These are phyloP conservation scores for Suillus luteus DNA, from an alignment of 768 basidiomycete genomes.

Conservation along the genomic window DNA sequence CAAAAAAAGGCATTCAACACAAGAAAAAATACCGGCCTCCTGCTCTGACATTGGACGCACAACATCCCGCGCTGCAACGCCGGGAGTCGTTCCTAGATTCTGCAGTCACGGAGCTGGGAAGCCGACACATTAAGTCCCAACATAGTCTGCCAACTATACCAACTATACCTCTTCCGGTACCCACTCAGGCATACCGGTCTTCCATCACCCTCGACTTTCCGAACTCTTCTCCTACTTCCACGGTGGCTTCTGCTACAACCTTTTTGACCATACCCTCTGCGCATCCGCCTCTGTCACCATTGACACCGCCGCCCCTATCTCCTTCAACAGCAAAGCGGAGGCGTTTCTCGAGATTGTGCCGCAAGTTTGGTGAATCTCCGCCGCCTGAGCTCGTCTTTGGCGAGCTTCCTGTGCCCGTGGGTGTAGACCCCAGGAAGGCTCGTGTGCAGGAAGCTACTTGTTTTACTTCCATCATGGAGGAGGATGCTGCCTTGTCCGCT, in stretches of 20 bases:
- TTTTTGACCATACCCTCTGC: slow-evolving; percentile 6
- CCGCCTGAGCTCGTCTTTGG: slow-evolving; percentile 26
- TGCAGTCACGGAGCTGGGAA: not conserved
- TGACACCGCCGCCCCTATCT: slow-evolving; percentile 24
- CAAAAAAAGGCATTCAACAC: not conserved
- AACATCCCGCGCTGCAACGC: not conserved
- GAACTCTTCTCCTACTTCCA: not conserved
- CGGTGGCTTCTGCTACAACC: not conserved
- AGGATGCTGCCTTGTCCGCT: not conserved
- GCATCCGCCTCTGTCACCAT: slow-evolving; percentile 12
- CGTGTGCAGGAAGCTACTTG: not conserved
- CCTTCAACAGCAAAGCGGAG: slow-evolving; percentile 32
- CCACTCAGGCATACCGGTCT: not conserved
- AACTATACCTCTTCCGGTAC: not conserved
- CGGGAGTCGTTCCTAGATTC: not conserved
- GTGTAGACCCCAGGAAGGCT: not conserved
- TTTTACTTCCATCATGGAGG: not conserved
- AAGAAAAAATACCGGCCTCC: not conserved
- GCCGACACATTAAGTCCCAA: not conserved
- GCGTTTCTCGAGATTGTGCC: slow-evolving; percentile 36
- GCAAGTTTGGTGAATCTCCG: slow-evolving; percentile 36
- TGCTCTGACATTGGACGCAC: not conserved
- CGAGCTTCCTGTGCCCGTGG: not conserved
- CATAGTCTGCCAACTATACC: not conserved
- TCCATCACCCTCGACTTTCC: not conserved